These are phyloP conservation scores for Epichloe glyceriae DNA, from an alignment of 2,329 filamentous ascomycete genomes.

Conservation along the genomic window DNA sequence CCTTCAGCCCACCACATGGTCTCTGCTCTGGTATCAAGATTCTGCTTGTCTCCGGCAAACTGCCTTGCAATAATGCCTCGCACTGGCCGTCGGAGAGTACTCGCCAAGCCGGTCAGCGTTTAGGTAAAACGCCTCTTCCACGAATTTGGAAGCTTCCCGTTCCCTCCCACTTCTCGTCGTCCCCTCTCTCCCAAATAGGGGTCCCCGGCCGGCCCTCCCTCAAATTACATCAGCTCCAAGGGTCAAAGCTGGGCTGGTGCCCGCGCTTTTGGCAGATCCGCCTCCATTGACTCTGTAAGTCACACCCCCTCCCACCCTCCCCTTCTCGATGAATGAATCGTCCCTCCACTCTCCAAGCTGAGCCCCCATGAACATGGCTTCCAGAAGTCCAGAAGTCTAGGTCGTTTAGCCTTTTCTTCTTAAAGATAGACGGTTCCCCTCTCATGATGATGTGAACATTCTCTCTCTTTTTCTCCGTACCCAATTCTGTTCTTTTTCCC, in stretches of 20 bases:
- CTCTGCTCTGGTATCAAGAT: background rate
- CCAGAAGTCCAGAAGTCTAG: conserved; percentile 1
- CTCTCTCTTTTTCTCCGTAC: no score
- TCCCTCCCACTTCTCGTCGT: background rate
- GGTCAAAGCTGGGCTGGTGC: background rate
- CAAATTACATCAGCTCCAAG: conserved; percentile 1
- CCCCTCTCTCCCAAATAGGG: background rate
- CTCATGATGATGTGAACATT: background rate
- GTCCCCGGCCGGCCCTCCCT: background rate
- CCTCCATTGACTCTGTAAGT: background rate
- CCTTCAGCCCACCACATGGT: no score
- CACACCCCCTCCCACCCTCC: conserved; percentile 1
- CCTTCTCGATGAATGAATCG: background rate
- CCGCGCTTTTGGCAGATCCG: background rate
- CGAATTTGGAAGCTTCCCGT: background rate
- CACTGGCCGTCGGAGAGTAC: background rate
- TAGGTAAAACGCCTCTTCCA: background rate
- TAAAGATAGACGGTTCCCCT: background rate
- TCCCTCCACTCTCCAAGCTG: conserved; percentile 1
- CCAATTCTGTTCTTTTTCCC: background rate
- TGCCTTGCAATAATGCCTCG: no score
- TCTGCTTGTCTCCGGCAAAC: no score
- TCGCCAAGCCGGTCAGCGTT: background rate
- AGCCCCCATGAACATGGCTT: conserved; percentile 5
- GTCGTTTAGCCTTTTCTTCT: background rate